Percentiles rank a stretch among this genome's conserved stretches.
Conservation (phyloP, 176 grass and related monocot genomes). For the Carex pumila region DNA sequence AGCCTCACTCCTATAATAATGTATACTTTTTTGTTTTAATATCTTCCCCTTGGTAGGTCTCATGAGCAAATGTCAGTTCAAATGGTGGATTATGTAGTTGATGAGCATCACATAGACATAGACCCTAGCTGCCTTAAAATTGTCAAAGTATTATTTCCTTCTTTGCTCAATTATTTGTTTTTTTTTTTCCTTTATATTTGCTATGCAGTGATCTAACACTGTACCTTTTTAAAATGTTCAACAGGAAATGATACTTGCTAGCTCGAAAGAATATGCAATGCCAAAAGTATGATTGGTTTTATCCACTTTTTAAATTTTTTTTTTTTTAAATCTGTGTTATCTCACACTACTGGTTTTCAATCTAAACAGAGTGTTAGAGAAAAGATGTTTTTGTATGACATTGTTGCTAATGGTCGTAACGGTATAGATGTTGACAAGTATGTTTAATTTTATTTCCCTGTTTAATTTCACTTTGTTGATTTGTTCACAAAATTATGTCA, state of each 20-base stretch:
- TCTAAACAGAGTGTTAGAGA: conserved; percentile 59
- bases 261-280: conserved; percentile 39
- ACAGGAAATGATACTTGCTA: conserved; percentile 88
- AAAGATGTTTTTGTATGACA: conserved; percentile 90
- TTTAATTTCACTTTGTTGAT: conserved; percentile 9
- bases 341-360: conserved; percentile 15
- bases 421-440: conserved; percentile 99
- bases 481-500: conserved; percentile 15
- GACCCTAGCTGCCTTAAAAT: conserved; percentile 54
- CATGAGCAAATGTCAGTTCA: conserved; percentile 79
- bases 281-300: conserved; percentile 40
- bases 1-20: not conserved
- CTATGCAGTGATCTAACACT: not conserved
- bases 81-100: conserved; percentile 75
- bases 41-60: conserved; percentile 37
- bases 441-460: conserved; percentile 13
- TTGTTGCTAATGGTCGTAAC: conserved; percentile 95
- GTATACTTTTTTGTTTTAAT: not conserved
- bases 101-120: conserved; percentile 85
- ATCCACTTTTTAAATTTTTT: not conserved
- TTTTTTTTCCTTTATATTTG: not conserved
- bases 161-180: not conserved
- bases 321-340: not conserved
- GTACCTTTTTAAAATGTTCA: conserved; percentile 18
- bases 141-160: conserved; percentile 52